Conservation (phyloP, 2,329 filamentous ascomycete genomes). For the Talaromyces islandicus region DNA sequence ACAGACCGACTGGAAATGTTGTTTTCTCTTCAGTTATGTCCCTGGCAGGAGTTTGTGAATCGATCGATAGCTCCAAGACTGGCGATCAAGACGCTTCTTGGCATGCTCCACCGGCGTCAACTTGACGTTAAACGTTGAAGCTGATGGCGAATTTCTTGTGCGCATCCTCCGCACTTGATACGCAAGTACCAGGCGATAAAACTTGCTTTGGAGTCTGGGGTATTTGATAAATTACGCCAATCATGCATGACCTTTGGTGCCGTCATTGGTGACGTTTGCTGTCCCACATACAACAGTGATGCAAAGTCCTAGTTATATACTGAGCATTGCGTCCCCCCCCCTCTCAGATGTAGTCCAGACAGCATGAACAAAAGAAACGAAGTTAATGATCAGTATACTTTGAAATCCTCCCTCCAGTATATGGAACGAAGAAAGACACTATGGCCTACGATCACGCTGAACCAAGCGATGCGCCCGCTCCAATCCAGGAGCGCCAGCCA, state of each 20-base stretch:
- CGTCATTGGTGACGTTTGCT: background rate
- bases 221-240: background rate
- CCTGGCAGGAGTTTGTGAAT: background rate
- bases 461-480: constrained; percentile 1
- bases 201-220: background rate
- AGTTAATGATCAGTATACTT: background rate
- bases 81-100: background rate
- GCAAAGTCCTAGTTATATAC: background rate
- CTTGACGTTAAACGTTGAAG: background rate
- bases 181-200: background rate
- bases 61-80: background rate
- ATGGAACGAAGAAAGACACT: background rate
- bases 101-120: background rate
- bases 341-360: no score
- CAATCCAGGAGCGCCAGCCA: constrained; percentile 27
- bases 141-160: background rate
- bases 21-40: background rate
- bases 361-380: background rate
- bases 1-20: no score
- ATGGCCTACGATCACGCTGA: background rate
- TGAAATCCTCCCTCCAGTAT: background rate
- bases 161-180: background rate
- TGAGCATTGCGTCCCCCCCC: background rate
- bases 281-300: background rate
- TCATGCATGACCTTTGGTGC: background rate